Conservation (phyloP, 2,329 filamentous ascomycete genomes). For the Tolypocladium sp. region DNA sequence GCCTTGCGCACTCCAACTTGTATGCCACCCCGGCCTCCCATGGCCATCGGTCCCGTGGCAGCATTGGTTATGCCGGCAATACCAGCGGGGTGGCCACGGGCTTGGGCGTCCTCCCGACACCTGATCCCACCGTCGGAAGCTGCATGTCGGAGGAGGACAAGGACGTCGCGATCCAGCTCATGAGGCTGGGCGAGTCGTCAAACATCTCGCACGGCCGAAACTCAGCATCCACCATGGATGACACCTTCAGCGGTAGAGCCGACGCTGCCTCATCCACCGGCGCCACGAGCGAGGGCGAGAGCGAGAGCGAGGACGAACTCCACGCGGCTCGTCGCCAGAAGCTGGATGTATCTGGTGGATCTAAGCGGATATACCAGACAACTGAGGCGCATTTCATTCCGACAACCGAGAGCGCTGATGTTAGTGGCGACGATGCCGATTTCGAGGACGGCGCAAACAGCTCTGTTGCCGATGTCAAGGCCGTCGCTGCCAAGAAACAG, state of each 20-base stretch:
- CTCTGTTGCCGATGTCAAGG: constrained; percentile 28
- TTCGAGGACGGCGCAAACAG: constrained; percentile 22
- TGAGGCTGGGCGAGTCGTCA: constrained; percentile 88
- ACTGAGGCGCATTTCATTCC: constrained; percentile 44
- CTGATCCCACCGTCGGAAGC: constrained; percentile 93
- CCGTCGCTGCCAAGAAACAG: constrained; percentile 28
- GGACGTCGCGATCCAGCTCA: constrained; percentile 92
- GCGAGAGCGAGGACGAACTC: constrained; percentile 53
- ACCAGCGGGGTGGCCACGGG: constrained; percentile 23
- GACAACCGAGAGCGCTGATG: constrained; percentile 37
- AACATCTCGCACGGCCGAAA: constrained; percentile 90
- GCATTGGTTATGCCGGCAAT: constrained; percentile 44
- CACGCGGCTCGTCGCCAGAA: constrained; percentile 51
- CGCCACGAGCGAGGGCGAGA: constrained; percentile 71
- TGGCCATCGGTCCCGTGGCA: constrained; percentile 57
- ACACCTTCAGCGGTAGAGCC: constrained; percentile 83
- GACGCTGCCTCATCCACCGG: constrained; percentile 79
- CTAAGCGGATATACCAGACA: constrained; percentile 39
- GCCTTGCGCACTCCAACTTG: constrained; percentile 36
- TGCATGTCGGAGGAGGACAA: constrained; percentile 91
- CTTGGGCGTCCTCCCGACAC: constrained; percentile 69
- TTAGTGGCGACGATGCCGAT: constrained; percentile 24
- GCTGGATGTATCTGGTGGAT: constrained; percentile 32
- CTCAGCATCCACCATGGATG: constrained; percentile 86
- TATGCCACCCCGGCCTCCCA: constrained; percentile 56